These are phyloP conservation scores for Rhodomyrtus tomentosa DNA, from an alignment of 345 rosid genomes.

Conservation along the genomic window DNA sequence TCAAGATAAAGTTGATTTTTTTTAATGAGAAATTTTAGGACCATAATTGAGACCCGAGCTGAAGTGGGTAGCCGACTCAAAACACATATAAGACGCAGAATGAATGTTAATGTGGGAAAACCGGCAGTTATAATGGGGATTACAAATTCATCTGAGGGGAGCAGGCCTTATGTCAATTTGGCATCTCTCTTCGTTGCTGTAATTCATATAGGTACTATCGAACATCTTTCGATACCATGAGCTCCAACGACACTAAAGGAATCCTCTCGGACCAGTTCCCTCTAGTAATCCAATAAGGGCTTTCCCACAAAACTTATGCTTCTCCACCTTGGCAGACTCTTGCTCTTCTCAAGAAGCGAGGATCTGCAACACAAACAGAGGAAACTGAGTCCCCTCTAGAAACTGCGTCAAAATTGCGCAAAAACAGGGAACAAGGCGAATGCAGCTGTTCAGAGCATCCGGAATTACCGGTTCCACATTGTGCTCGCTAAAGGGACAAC, in stretches of 20 bases:
- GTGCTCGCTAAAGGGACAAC: conserved; percentile 26
- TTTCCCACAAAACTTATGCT: not conserved
- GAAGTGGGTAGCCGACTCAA: not conserved
- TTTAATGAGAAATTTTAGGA: not conserved
- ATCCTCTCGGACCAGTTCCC: not conserved
- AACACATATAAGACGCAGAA: not conserved
- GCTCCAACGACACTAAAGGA: not conserved
- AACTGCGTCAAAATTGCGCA: not conserved
- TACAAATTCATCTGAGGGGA: not conserved
- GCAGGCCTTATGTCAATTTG: not conserved
- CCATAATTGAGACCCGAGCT: not conserved
- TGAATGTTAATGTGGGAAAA: not conserved
- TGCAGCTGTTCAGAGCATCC: not conserved
- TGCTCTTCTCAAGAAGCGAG: not conserved
- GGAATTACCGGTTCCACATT: not conserved
- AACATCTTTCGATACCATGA: not conserved
- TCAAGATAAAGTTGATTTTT: not conserved
- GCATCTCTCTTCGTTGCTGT: not conserved
- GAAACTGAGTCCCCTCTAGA: not conserved
- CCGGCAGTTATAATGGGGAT: not conserved
- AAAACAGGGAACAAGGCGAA: not conserved
- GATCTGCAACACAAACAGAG: conserved; percentile 7
- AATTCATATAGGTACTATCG: not conserved
- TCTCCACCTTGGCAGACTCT: not conserved
- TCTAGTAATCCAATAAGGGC: not conserved